Evolutionary conservation across 2,329 filamentous ascomycete species (phyloP), one percentile per base, ranked within the genome.

Genomic region (Xylariaceae sp.): DNA sequence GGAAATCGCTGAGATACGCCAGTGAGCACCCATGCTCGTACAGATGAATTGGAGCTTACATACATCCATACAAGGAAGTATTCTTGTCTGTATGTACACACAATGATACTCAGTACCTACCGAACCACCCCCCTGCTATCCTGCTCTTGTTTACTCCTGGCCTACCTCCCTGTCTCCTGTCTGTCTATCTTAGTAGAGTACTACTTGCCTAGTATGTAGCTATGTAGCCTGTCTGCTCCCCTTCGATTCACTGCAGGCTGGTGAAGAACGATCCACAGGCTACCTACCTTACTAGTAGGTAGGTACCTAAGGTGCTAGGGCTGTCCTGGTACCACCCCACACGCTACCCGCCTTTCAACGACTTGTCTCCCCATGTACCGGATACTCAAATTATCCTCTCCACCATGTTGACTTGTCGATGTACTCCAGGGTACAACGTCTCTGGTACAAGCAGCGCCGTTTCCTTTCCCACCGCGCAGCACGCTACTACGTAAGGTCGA

Each of bases 201-300:
- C n/a, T n/a, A n/a, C 32, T 10, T 10, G 32, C 14, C 32, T 16
- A 37, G 61, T 50, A 23, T 37, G 53, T 52, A 43, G 44, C 52
- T 42, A 46, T 51, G 44, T 16, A 14, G 19, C 14, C 44, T 54
- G 50, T 50, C 23, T 23, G 21, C 48, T 41, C 60, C 52, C 40
- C 48, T 54, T 62, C 53, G 41, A 56, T 50, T 58, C 59, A 62
- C 60, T 56, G 50, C 43, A 56, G 50, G 55, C 52, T 56, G 44
- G 32, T 50, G 44, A 58, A 60, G 48, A 52, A 63, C 58, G 65
- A 65, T 64, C 62, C 65, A 66, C 60, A 59, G 57, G 60, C 59
- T 61, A 63, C n/a, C n/a, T n/a, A n/a, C n/a, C n/a, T n/a, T n/a
- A n/a, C n/a, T n/a, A n/a, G n/a, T n/a, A n/a, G n/a, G n/a, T n/a